Evolutionary conservation across 2,329 filamentous ascomycete species (phyloP), one percentile per base, ranked within the genome.

Genomic region (Chalaropsis ovoidea): DNA sequence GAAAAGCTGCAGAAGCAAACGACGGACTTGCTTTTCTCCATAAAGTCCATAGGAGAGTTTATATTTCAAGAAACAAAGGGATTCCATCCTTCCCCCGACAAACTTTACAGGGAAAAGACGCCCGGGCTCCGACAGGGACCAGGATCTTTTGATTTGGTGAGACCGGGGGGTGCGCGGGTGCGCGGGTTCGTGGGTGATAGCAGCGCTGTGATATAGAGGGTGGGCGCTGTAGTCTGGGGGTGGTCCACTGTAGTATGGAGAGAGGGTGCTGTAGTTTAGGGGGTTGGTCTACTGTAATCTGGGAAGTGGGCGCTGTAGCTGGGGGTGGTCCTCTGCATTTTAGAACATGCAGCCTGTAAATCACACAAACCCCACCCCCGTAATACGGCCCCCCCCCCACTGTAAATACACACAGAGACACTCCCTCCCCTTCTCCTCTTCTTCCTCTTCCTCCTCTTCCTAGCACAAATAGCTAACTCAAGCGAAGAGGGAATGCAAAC

Each of bases 51-150:
- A 58, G 52, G 52, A 39, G 54, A 58, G 54, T 58, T 58, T 58
- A 58, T 58, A 58, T 58, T 58, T 58, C 54, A 58, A 58, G 54
- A 58, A 58, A 58, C 54, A 58, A 58, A 58, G 15, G 54, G 54
- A 58, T 39, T 19, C 47, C 22, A 52, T 15, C 24, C 54, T 17
- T 58, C 15, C 27, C 54, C 54, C 54, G 54, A 39, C 54, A 58
- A 58, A 58, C 54, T 39, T 19, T 58, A 39, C 27, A 58, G 27
- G 54, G 54, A 58, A 31, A 58, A 35, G 54, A 39, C 24, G 54
- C 24, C 54, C 31, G 17, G 27, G 17, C 54, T 35, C 10, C 6
- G 15, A 39, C 54, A 58, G 27, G 54, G 54, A 10, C 54, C 54
- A 58, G 54, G 54, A 58, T 58, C 24, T 15, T 58, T 35, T 58